phyloP scores from a whole-genome alignment of 2,329 filamentous ascomycete species.

The Endoconidiophora laricicola region DNA sequence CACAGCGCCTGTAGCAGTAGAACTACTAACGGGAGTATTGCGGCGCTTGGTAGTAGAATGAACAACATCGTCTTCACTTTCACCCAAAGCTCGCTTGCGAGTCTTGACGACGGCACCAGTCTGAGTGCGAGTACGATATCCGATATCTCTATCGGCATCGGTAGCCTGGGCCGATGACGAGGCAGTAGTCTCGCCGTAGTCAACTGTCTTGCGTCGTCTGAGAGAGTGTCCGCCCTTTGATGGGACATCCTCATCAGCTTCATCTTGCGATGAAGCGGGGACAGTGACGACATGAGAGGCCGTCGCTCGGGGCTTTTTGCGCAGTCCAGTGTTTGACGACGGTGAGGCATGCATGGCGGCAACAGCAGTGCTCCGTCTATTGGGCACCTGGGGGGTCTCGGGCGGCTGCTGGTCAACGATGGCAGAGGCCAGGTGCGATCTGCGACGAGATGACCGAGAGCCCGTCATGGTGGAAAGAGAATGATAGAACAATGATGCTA shows the following conservation, averaged over 20 bases:
- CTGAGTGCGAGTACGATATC: conserved; percentile 9
- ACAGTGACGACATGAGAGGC: background rate
- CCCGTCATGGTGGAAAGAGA: background rate
- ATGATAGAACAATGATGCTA: background rate
- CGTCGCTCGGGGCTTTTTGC: background rate
- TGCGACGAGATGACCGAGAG: conserved; percentile 3
- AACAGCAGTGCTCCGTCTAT: background rate
- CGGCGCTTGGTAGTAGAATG: conserved; percentile 4
- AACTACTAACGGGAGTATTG: background rate
- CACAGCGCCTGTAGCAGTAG: background rate
- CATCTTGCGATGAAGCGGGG: conserved; percentile 2
- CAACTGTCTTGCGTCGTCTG: conserved; percentile 37
- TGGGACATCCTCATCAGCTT: conserved; percentile 4
- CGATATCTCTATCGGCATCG: background rate
- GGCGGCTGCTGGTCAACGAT: background rate
- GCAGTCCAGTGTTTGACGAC: background rate
- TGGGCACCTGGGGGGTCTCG: background rate
- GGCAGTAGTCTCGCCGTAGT: conserved; percentile 33
- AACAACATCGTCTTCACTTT: conserved; percentile 4
- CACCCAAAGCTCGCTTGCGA: conserved; percentile 7
- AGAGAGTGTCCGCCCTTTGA: conserved; percentile 41
- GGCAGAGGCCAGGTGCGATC: background rate
- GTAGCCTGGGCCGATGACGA: conserved; percentile 17
- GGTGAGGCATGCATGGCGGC: background rate
- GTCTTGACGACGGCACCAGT: conserved; percentile 8